Evolutionary conservation across 495 filamentous ascomycete species (phyloP), one percentile per base, ranked within the genome.

Genomic region (Cercophora newfieldiana): DNA sequence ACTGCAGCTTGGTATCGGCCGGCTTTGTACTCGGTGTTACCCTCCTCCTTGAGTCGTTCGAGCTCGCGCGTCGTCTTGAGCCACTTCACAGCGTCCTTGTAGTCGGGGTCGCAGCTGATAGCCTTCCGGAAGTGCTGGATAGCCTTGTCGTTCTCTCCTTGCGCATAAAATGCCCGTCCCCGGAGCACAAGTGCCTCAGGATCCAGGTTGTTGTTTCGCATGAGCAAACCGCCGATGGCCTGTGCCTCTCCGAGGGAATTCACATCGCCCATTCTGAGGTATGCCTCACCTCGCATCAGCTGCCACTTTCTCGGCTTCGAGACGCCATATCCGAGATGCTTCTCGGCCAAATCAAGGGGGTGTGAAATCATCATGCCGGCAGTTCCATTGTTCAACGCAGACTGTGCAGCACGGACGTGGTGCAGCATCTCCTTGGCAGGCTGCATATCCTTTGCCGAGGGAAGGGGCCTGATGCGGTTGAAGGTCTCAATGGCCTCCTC

Each of bases 101-200:
- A 93, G 74, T 99, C 95, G 30, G 96, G 95, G 75, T 98, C 96
- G 75, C 94, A 93, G 75, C 83, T 89, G 48, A 97, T 78, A 24
- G 95, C 96, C 78, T 95, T 89, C 69, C 91, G 86, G 80, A 98
- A 93, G 77, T 96, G 90, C 71, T 94, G 90, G n/a, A 96, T 81
- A 1, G 95, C 96, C 80, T 97, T 96, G 0, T 94, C 91, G 68
- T 97, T 97, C 68, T 99, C 96, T 25, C 95, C 95, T 74, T 92
- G 89, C 6, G 88, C 90, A 71, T 98, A 98, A 65, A 95, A 82
- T 7, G 92, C 90, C 59, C 92, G 86, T 25, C 95, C 95, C 49
- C 95, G 88, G 61, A 99, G 82, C 44, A 98, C 89, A 70, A 98
- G 79, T 1, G 95, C 96, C 77, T 99, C 96, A 12, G 95, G 93